These are phyloP conservation scores for Paecilomyces dactylethromorphus DNA, from an alignment of 2,329 filamentous ascomycete species.

Conservation along the genomic window DNA sequence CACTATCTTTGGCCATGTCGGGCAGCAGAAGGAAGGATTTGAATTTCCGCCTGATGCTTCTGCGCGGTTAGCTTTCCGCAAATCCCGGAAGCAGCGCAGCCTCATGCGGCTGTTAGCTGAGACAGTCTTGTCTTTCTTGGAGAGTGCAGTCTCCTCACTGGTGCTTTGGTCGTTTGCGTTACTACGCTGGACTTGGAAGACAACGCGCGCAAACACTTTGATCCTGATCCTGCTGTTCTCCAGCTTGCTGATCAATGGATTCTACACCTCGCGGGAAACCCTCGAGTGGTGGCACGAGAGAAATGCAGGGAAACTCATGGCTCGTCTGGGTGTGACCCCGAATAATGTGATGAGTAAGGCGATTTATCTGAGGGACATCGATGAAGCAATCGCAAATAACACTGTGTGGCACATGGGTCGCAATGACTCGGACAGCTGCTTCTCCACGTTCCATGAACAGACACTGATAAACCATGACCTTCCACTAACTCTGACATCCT, in stretches of 20 bases:
- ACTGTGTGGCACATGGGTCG: conserved; percentile 20
- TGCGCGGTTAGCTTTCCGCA: conserved; percentile 37
- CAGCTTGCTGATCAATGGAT: conserved; percentile 66
- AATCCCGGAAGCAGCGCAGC: conserved; percentile 53
- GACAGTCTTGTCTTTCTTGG: conserved; percentile 62
- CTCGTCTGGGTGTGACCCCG: conserved; percentile 68
- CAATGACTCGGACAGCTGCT: conserved; percentile 32
- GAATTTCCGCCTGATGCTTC: conserved; percentile 30
- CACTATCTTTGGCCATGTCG: conserved; percentile 43
- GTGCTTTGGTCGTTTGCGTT: conserved; percentile 70
- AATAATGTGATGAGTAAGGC: conserved; percentile 76
- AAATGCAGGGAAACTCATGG: conserved; percentile 74
- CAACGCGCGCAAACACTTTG: conserved; percentile 66
- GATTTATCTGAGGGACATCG: conserved; percentile 75
- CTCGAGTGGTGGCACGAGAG: conserved; percentile 82
- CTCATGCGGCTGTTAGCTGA: conserved; percentile 67
- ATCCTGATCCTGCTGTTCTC: conserved; percentile 62
- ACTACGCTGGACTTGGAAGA: conserved; percentile 59
- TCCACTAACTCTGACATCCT: conserved; percentile 20
- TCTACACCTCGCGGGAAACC: conserved; percentile 67
- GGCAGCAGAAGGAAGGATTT: conserved; percentile 34
- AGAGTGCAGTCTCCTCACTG: conserved; percentile 68
- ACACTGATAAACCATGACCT: conserved; percentile 26
- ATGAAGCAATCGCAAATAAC: conserved; percentile 50
- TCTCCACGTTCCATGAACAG: conserved; percentile 39